Base-by-base conservation (phyloP, 2,329 filamentous ascomycete genomes). In the Ceratocystis papillata region DNA sequence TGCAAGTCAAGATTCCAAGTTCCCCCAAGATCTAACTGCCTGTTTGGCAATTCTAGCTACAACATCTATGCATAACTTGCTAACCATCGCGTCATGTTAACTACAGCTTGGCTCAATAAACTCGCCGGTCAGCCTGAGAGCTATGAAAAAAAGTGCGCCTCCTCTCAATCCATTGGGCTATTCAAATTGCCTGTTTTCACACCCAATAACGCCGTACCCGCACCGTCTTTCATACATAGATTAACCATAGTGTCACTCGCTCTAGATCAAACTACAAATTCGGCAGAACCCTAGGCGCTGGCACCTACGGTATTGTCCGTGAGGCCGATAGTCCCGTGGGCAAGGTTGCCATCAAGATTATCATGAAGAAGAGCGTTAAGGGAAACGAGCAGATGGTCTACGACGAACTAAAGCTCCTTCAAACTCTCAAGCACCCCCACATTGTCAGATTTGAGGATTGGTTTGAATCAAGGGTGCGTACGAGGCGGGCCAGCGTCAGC, bases 381-480 rank as follows among this genome's bases (percentile, higher is more conserved):
- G 93, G 92, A 70, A 97, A 97, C 73, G 94, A 99, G 80, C 86
- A 88, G 76, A 99, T 99, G 94, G 94, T 99, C 50, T 94, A 96
- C 75, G 94, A 99, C 76, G 94, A 99, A 79, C 82, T 99, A 72
- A 84, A 91, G 71, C 91, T 99, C 85, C 83, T 99, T 70, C 91
- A 96, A 78, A 84, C 85, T 67, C 84, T 99, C 74, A 84, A 91
- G 74, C 94, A 99, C 75, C 89, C 90, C 64, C 90, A 97, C 77
- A 99, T 99, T 75, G 94, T 99, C 78, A 87, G 87, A 71, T 99
- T 99, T 74, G 88, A 94, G 71, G 94, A 99, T 76, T 99, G 94
- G 93, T 99, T 99, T 74, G 94, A 99, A 79, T 97, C 93, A 66
- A 89, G 91, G 78, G 91, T 96, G 78, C 71, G 86, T 96, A 78